These are phyloP conservation scores for Phytopythium delawarense DNA, from an alignment of 352 stramenopile species.

Conservation along the genomic window DNA sequence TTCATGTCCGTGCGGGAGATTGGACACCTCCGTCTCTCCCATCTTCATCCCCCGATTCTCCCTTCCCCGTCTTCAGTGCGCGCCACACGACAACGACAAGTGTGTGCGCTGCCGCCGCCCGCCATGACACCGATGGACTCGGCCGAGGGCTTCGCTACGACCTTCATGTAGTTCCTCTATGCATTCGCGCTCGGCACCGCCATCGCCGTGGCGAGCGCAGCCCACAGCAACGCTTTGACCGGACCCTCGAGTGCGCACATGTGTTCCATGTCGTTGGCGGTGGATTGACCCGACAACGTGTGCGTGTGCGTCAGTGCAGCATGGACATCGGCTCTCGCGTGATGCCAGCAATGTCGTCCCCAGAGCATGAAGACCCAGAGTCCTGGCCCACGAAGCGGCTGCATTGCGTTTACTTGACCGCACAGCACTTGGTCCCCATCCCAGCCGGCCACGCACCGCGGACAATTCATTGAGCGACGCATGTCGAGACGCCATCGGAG, in stretches of 20 bases:
- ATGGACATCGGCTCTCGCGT: too few species aligned
- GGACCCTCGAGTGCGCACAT: neutral
- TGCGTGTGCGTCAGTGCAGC: too few species aligned
- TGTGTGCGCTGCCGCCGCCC: neutral
- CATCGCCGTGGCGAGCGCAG: neutral
- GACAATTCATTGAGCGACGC: too few species aligned
- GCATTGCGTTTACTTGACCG: too few species aligned
- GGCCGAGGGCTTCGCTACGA: neutral
- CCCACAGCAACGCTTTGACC: neutral
- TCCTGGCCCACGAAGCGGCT: too few species aligned
- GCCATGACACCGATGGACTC: neutral
- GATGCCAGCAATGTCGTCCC: too few species aligned
- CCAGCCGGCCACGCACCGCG: too few species aligned
- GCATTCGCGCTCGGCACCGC: neutral
- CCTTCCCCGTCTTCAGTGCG: neutral
- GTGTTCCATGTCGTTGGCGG: neutral
- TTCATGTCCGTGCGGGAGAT: neutral
- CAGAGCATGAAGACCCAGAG: too few species aligned
- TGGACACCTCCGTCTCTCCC: neutral
- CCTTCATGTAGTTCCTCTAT: neutral
- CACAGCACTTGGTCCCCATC: too few species aligned
- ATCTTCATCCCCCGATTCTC: neutral
- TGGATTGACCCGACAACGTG: neutral
- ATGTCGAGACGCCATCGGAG: too few species aligned
- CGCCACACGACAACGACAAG: neutral